A percentile compares a stretch with the other conserved stretches of the same genome.
phyloP scores from a whole-genome alignment of 345 rosid species.

The Murraya koenigii region DNA sequence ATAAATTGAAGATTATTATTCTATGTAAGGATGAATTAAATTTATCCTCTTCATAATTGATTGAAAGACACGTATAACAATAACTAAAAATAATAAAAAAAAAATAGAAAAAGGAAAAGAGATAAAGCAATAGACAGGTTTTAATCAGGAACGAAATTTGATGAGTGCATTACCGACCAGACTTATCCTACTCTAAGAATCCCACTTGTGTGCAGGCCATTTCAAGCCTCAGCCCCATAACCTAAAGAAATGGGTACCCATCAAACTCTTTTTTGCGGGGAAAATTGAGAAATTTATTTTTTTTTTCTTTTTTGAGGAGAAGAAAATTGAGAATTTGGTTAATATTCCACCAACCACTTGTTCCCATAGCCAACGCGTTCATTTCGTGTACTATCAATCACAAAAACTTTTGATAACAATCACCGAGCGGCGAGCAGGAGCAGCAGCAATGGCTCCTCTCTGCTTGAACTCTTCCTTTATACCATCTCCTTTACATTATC shows the following conservation, averaged over 20 bases:
- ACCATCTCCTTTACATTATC: constrained; percentile 8
- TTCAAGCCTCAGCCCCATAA: neutral
- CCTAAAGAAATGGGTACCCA: neutral
- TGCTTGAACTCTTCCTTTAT: constrained; percentile 25
- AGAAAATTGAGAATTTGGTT: neutral
- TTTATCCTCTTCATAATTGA: too few species aligned
- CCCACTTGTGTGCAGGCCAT: neutral
- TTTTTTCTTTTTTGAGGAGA: neutral
- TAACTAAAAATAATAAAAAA: too few species aligned
- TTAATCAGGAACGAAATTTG: too few species aligned
- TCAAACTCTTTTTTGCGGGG: neutral
- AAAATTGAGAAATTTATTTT: too few species aligned
- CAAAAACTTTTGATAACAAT: neutral
- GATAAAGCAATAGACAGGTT: too few species aligned
- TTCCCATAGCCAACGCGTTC: too few species aligned
- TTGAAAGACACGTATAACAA: too few species aligned
- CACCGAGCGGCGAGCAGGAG: neutral
- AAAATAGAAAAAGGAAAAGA: too few species aligned
- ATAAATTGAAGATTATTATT: too few species aligned
- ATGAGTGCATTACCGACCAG: too few species aligned
- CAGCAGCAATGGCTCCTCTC: constrained; percentile 40
- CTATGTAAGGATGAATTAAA: too few species aligned
- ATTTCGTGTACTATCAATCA: neutral
- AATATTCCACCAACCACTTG: neutral
- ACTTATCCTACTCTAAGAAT: too few species aligned